Conservation (phyloP, 371 early-diverging fungal species). For the Scutellospora calospora region DNA sequence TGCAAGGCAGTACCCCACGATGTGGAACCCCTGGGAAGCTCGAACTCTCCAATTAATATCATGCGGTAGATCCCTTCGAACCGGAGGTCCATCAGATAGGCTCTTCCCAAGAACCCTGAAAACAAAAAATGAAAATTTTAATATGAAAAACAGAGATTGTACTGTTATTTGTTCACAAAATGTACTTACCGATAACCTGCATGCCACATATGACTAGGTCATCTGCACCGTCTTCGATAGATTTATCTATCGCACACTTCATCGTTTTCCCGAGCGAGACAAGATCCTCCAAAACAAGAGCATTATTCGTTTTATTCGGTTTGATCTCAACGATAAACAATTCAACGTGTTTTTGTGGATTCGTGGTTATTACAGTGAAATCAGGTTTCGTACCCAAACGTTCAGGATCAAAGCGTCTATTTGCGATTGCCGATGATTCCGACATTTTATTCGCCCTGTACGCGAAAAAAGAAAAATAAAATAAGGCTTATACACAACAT, state of each 20-base stretch:
- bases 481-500: neutral
- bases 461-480: neutral
- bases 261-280: slow-evolving; percentile 33
- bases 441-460: slow-evolving; percentile 39
- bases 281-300: slow-evolving; percentile 16
- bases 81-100: slow-evolving; percentile 39
- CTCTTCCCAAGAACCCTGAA: slow-evolving; percentile 43
- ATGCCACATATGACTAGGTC: slow-evolving; percentile 34
- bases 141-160: neutral
- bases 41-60: slow-evolving; percentile 43
- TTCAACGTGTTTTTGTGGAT: too few species aligned
- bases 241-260: slow-evolving; percentile 31
- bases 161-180: too few species aligned
- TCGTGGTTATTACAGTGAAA: slow-evolving; percentile 33
- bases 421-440: slow-evolving; percentile 9
- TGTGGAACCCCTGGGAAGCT: slow-evolving; percentile 22
- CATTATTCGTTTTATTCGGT: neutral
- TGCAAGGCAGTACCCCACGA: slow-evolving; percentile 34
- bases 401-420: slow-evolving; percentile 30
- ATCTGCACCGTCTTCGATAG: too few species aligned
- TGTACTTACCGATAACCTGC: slow-evolving; percentile 36
- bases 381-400: slow-evolving; percentile 26
- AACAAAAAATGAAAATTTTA: slow-evolving; percentile 18
- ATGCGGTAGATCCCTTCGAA: slow-evolving; percentile 43
- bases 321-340: slow-evolving; percentile 32